A percentile compares a stretch with the other conserved stretches of the same genome.
These are phyloP conservation scores for Sphenostylis stenocarpa DNA, from an alignment of 306 rosid genomes.

Conservation along the genomic window DNA sequence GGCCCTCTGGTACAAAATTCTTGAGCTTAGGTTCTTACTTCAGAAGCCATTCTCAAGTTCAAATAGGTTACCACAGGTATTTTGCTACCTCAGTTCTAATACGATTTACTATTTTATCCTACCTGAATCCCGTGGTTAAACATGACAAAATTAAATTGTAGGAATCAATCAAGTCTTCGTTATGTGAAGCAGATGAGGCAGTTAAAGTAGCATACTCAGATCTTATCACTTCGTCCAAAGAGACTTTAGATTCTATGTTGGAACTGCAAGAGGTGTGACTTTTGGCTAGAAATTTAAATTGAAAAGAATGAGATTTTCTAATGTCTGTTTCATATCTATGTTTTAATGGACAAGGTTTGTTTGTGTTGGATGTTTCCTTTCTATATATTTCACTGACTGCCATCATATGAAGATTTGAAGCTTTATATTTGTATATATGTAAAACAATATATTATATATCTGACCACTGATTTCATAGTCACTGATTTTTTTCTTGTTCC, in stretches of 20 bases:
- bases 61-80: constrained; percentile 87
- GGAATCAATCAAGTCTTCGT: constrained; percentile 68
- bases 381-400: neutral
- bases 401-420: neutral
- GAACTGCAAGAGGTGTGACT: constrained; percentile 74
- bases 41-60: constrained; percentile 83
- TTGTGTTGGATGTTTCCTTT: constrained; percentile 5
- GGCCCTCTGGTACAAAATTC: constrained; percentile 92
- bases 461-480: neutral
- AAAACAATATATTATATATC: constrained; percentile 14
- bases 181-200: constrained; percentile 59
- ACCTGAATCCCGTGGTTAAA: constrained; percentile 17
- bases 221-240: constrained; percentile 65
- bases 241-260: constrained; percentile 71
- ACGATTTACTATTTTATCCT: constrained; percentile 16
- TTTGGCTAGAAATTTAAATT: constrained; percentile 17
- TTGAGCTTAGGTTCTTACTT: constrained; percentile 79
- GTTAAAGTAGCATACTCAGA: constrained; percentile 64
- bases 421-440: neutral
- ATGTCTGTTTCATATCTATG: neutral
- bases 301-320: neutral
- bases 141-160: constrained; percentile 26
- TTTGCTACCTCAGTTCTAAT: constrained; percentile 25
- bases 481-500: constrained; percentile 35
- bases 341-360: neutral